Percentiles rank a stretch among this genome's conserved stretches.
phyloP scores from a whole-genome alignment of 306 rosid genomes.

The Prunus dulcis region DNA sequence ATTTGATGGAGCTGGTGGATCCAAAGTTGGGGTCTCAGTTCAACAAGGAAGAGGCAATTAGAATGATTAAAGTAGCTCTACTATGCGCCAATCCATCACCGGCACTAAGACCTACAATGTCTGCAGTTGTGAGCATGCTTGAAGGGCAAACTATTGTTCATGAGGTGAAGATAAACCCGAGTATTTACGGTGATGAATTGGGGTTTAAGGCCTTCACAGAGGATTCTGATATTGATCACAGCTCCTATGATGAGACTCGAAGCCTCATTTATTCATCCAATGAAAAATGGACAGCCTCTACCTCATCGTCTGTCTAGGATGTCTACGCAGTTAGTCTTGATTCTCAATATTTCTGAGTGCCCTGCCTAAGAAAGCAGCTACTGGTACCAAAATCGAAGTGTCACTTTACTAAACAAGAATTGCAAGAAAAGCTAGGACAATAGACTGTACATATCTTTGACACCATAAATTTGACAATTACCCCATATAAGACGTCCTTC shows the following conservation, averaged over 20 bases:
- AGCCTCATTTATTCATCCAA: neutral
- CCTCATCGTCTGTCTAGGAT: neutral
- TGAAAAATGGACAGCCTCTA: slow-evolving; percentile 4
- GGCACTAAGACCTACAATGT: slow-evolving; percentile 52
- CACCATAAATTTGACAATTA: no score
- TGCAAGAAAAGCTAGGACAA: neutral
- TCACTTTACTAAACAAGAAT: neutral
- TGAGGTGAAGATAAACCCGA: slow-evolving; percentile 26
- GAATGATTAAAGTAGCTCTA: slow-evolving; percentile 46
- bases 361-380: neutral
- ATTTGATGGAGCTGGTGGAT: slow-evolving; percentile 49
- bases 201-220: slow-evolving; percentile 43
- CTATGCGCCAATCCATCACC: slow-evolving; percentile 45
- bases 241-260: neutral
- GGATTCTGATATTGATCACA: slow-evolving; percentile 1
- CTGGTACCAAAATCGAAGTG: neutral
- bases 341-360: no score
- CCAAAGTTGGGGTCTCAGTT: slow-evolving; percentile 41
- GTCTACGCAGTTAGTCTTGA: neutral
- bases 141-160: slow-evolving; percentile 46
- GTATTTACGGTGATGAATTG: slow-evolving; percentile 28
- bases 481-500: no score
- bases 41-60: slow-evolving; percentile 38
- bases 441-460: no score
- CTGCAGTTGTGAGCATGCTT: slow-evolving; percentile 62